A percentile compares a stretch with the other conserved stretches of the same genome.
These are phyloP conservation scores for Immersiella caudata DNA, from an alignment of 495 filamentous ascomycete genomes.

Conservation along the genomic window DNA sequence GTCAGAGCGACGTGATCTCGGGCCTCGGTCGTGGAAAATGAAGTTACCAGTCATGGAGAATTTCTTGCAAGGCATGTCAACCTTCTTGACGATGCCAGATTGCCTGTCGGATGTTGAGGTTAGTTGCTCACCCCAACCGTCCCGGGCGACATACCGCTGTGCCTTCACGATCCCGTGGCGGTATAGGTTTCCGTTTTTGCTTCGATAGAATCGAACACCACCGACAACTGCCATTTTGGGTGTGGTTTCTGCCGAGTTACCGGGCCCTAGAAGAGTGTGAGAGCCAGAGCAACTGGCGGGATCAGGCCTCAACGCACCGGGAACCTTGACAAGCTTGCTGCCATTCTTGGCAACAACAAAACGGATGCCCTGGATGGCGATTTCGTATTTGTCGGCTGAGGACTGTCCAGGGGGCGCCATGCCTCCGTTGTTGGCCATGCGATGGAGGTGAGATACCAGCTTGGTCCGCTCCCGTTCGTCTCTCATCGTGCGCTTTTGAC, in stretches of 20 bases:
- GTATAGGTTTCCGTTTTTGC: constrained; percentile 89
- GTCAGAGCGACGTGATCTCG: constrained; percentile 26
- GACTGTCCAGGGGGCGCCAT: constrained; percentile 33
- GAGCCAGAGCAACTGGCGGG: constrained; percentile 33
- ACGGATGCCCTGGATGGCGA: constrained; percentile 73
- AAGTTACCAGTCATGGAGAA: constrained; percentile 89
- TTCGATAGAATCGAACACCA: constrained; percentile 85
- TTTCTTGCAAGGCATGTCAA: constrained; percentile 79
- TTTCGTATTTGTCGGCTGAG: constrained; percentile 57
- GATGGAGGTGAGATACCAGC: constrained; percentile 52
- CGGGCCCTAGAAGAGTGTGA: constrained; percentile 61
- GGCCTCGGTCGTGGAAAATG: constrained; percentile 45
- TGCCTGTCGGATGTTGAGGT: constrained; percentile 33
- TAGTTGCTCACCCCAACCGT: constrained; percentile 24
- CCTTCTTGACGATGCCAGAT: constrained; percentile 63
- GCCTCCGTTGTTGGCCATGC: constrained; percentile 41
- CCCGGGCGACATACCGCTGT: constrained; percentile 59
- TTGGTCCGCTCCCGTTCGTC: constrained; percentile 67
- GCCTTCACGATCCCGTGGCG: constrained; percentile 70
- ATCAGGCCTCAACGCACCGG: constrained; percentile 55
- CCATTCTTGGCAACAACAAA: constrained; percentile 78
- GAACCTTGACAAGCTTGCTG: constrained; percentile 78
- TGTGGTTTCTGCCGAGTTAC: constrained; percentile 66
- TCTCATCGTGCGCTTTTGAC: constrained; percentile 59
- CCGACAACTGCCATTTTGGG: constrained; percentile 78